Evolutionary conservation across 176 grass and related monocot species (phyloP).

Genomic region (Pontederia paniculata): DNA sequence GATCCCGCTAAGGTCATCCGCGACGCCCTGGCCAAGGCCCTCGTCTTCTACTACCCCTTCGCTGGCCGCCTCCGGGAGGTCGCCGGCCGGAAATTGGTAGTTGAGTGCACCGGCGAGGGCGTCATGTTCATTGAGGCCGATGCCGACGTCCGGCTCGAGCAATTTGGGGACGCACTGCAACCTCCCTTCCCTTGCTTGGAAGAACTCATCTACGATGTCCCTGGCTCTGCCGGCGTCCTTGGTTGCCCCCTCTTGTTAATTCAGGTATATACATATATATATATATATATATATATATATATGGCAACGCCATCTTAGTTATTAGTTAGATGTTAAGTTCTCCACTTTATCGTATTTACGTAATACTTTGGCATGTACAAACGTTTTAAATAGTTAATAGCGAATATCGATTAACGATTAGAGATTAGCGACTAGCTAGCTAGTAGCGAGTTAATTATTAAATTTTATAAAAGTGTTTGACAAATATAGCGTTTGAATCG

Average conservation of each 20-base stretch:
- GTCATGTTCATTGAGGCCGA: slow-evolving; percentile 72
- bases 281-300: background rate
- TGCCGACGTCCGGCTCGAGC: slow-evolving; percentile 44
- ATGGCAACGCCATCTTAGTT: no score
- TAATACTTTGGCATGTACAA: no score
- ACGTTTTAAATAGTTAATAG: no score
- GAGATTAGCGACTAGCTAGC: no score
- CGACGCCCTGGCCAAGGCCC: slow-evolving; percentile 47
- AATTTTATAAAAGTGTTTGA: no score
- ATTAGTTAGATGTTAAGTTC: no score
- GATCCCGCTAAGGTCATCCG: slow-evolving; percentile 40
- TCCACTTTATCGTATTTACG: no score
- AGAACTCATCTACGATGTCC: slow-evolving; percentile 9
- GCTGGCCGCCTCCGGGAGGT: slow-evolving; percentile 63
- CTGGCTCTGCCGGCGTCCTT: background rate
- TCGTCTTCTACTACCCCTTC: slow-evolving; percentile 76
- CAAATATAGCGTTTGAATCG: no score
- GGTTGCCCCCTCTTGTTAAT: slow-evolving; percentile 7
- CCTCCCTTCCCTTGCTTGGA: slow-evolving; percentile 12
- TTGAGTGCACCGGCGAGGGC: slow-evolving; percentile 82
- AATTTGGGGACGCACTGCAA: slow-evolving; percentile 53
- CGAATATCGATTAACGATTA: no score
- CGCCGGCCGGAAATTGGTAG: slow-evolving; percentile 46
- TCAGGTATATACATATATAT: slow-evolving; percentile 2
- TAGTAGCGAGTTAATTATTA: no score